Evolutionary conservation across 352 stramenopile species (phyloP), one percentile per base, ranked within the genome.

Genomic region (Phytophthora sp.): DNA sequence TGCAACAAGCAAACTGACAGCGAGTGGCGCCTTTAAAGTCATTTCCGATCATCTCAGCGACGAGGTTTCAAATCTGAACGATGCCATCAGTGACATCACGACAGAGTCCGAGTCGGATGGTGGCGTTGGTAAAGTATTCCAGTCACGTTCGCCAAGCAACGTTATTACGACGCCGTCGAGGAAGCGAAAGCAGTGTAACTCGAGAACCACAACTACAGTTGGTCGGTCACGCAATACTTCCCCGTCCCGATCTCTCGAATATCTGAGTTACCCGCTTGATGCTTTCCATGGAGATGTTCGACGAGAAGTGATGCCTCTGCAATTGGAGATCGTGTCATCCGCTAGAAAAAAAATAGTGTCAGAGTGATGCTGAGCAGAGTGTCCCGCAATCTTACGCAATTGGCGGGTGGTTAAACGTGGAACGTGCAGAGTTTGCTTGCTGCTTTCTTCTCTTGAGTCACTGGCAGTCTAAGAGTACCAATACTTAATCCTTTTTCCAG

Each of bases 41-140:
- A 23, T 35, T 23, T 18, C 15, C 16, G 33, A 49, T 20, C 26
- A 41, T 27, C 31, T 50, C n/a, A 63, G 39, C 29, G 26, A 46
- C 4, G 51, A 57, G 15, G 24, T 69, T 0, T 12, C 27, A 23
- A 63, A 39, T 16, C 24, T 55, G 21, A 59, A 53, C 8, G 54
- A 65, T 52, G 41, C 16, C 16, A 57, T 72, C 30, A 74, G 55
- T 52, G 67, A 61, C 12, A 71, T 64, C 23, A 59, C 67, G 18
- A 79, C 67, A 2, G 67, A 79, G 44, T 64, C 63, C 2, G 71
- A 79, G 46, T 79, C 63, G 7, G 66, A 79, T 20, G 57, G 68
- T 49, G 57, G 62, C 36, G 57, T 42, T 11, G 59, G 31, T n/a
- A 62, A 59, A 44, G 27, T 58, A 45, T 65, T 65, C 23, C 53